A percentile compares a stretch with the other conserved stretches of the same genome.
Evolutionary conservation across 345 rosid genomes (phyloP).

Genomic region (Barbarea vulgaris): DNA sequence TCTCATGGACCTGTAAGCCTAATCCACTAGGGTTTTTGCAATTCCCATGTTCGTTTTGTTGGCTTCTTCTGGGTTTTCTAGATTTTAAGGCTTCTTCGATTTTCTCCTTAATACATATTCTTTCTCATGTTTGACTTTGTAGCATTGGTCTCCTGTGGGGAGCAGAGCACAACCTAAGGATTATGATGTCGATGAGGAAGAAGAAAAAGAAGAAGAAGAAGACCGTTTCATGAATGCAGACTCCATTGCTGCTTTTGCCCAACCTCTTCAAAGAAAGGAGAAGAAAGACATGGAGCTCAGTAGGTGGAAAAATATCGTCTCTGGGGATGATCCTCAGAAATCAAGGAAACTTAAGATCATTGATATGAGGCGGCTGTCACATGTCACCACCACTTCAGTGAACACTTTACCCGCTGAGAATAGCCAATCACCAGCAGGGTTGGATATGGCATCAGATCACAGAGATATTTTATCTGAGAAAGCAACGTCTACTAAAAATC

Average conservation of each 20-base stretch:
- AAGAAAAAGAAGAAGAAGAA: conserved; percentile 50
- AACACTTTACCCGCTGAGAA: conserved; percentile 28
- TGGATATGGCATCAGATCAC: too few relatives aligned
- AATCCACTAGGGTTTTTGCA: neutral
- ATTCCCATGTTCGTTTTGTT: neutral
- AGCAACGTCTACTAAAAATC: conserved; percentile 3
- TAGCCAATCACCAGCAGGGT: conserved; percentile 26
- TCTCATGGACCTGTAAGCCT: conserved; percentile 84
- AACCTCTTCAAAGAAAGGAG: conserved; percentile 73
- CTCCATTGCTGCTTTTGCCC: conserved; percentile 58
- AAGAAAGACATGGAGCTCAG: conserved; percentile 57
- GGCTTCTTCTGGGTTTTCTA: neutral
- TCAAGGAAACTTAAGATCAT: conserved; percentile 30
- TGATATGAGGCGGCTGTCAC: conserved; percentile 1
- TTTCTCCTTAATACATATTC: too few relatives aligned
- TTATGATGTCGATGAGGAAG: conserved; percentile 17
- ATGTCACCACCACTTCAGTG: conserved; percentile 28
- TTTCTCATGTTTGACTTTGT: conserved; percentile 28
- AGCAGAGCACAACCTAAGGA: conserved; percentile 27
- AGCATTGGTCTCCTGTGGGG: conserved; percentile 64
- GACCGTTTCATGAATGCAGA: conserved; percentile 41
- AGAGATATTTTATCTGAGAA: conserved; percentile 27
- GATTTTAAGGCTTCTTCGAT: conserved; percentile 4
- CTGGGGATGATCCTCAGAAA: conserved; percentile 30
- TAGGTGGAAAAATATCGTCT: conserved; percentile 51